Evolutionary conservation across 2,329 filamentous ascomycete genomes (phyloP), one percentile per base, ranked within the genome.

Genomic region (Scedosporium boydii): DNA sequence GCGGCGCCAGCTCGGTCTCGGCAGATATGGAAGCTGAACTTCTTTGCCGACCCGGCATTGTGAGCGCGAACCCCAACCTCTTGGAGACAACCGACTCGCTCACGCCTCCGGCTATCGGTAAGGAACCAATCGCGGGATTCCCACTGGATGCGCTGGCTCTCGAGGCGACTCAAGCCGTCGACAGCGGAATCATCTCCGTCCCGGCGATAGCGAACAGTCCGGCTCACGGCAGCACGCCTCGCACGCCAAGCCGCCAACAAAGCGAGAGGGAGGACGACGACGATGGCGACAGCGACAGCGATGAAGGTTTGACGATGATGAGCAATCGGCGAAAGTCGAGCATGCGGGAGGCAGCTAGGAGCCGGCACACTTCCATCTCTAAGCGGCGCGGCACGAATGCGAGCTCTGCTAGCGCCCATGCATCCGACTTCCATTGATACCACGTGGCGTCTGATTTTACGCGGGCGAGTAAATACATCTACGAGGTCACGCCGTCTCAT

Each of bases 1-100:
- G 85, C 63, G 83, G 85, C 10, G 83, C 84, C 7, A 87, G 84
- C 68, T 88, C 85, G 2, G 79, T 87, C 9, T 87, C 84, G 14
- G 83, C 82, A 1, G 85, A 87, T 66, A 75, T 81, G 23, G 85
- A 88, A 65, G 82, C 80, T 1, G 85, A 87, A 58, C 82, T 86
- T 46, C 74, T 86, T 3, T 73, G 79, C 61, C 76, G 73, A 23
- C 82, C 81, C 9, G 80, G 78, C 4, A 73, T 77, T 5, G 73
- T 82, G 6, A 74, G 74, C 58, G 67, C 64, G 3, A 74, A 75
- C 18, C 72, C 76, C 1, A 74, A 79, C 10, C 70, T 81, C 1
- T 74, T 84, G 27, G 78, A 82, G 60, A 79, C 81, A 1, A 78
- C 78, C 2, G 82, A 85, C 64, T 82, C 80, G 1, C 74, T 84